Conservation (phyloP, 129 eudicot species). For the Saposhnikovia divaricata region DNA sequence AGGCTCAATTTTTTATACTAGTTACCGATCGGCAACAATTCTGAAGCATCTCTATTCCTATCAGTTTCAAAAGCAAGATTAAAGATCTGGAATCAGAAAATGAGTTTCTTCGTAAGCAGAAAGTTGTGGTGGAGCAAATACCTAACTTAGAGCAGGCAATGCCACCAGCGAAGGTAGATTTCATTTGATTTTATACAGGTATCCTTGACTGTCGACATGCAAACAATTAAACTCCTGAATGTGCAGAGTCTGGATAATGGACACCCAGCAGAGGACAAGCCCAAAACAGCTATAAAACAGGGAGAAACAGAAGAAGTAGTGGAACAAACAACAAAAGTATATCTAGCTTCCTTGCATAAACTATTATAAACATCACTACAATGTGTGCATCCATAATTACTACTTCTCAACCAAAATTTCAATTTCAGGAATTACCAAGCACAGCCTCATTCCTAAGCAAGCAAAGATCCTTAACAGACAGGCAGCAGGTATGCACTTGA, state of each 20-base stretch:
- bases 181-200: slow-evolving; percentile 2
- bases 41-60: slow-evolving; percentile 9
- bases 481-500: slow-evolving; percentile 66
- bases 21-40: neutral
- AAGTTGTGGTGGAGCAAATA: slow-evolving; percentile 51
- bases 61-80: slow-evolving; percentile 62
- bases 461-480: slow-evolving; percentile 90
- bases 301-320: slow-evolving; percentile 33
- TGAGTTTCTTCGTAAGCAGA: slow-evolving; percentile 48
- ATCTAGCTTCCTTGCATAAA: slow-evolving; percentile 9
- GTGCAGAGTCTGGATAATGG: slow-evolving; percentile 49
- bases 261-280: slow-evolving; percentile 26
- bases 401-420: slow-evolving; percentile 8
- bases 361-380: slow-evolving; percentile 4
- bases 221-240: slow-evolving; percentile 9
- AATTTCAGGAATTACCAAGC: slow-evolving; percentile 43
- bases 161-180: slow-evolving; percentile 39
- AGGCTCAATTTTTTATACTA: neutral
- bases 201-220: slow-evolving; percentile 1
- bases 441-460: slow-evolving; percentile 41
- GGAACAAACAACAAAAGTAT: slow-evolving; percentile 29
- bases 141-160: slow-evolving; percentile 26
- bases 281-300: slow-evolving; percentile 24
- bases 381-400: slow-evolving; percentile 7
- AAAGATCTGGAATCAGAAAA: slow-evolving; percentile 67